Conservation (phyloP, 768 basidiomycete genomes). For the Leccinum fibrillosum region DNA sequence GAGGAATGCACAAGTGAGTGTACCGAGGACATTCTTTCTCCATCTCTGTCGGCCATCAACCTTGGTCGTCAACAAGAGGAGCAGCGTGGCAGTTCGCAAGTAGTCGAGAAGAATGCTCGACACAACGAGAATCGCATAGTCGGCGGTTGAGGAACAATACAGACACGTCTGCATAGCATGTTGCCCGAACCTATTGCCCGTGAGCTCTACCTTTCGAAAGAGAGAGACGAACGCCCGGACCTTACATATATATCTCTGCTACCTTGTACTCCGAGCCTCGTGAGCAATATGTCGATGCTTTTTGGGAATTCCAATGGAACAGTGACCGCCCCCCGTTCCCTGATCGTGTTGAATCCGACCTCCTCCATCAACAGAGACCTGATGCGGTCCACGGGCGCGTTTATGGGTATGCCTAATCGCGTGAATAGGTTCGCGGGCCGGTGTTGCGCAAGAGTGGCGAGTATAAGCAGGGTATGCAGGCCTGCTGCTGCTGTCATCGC, state of each 20-base stretch:
- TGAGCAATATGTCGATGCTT: slow-evolving; percentile 51
- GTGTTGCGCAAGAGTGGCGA: slow-evolving; percentile 13
- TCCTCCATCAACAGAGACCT: slow-evolving; percentile 41
- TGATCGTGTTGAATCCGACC: slow-evolving; percentile 35
- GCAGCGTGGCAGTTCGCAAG: slow-evolving; percentile 50
- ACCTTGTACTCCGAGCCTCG: slow-evolving; percentile 54
- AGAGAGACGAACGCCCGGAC: slow-evolving; percentile 33
- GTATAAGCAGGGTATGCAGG: slow-evolving; percentile 16
- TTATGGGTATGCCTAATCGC: slow-evolving; percentile 51
- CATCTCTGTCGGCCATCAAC: slow-evolving; percentile 40
- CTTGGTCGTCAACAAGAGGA: slow-evolving; percentile 42
- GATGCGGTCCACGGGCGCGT: slow-evolving; percentile 50
- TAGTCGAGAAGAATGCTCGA: slow-evolving; percentile 57
- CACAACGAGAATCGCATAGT: slow-evolving; percentile 58
- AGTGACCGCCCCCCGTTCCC: slow-evolving; percentile 9
- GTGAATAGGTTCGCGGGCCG: slow-evolving; percentile 64
- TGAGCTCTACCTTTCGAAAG: neutral
- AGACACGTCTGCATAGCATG: slow-evolving; percentile 56
- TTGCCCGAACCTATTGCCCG: slow-evolving; percentile 59
- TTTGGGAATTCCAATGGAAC: slow-evolving; percentile 36
- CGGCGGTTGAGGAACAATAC: slow-evolving; percentile 59
- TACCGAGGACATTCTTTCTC: slow-evolving; percentile 45
- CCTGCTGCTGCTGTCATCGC: slow-evolving; percentile 9
- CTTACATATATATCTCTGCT: slow-evolving; percentile 56
- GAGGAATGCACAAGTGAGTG: slow-evolving; percentile 46